These are phyloP conservation scores for Artemisia argyi DNA, from an alignment of 129 eudicot species.

Conservation along the genomic window DNA sequence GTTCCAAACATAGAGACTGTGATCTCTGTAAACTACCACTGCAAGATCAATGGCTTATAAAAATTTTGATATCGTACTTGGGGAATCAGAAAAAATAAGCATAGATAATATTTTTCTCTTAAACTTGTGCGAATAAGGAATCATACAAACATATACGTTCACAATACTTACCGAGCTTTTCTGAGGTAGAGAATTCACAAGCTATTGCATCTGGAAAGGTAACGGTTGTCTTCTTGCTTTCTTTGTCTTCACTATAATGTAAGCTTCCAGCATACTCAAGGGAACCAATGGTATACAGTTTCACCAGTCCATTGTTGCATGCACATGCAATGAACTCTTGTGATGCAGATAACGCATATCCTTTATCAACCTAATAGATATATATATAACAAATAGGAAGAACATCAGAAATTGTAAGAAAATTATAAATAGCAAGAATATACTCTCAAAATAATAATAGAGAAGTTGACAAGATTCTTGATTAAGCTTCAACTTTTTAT, in stretches of 20 bases:
- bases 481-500: not conserved
- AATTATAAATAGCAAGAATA: not conserved
- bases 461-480: slow-evolving; percentile 10
- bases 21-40: slow-evolving; percentile 74
- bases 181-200: slow-evolving; percentile 58
- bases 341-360: slow-evolving; percentile 65
- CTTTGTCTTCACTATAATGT: slow-evolving; percentile 42
- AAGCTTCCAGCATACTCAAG: slow-evolving; percentile 61
- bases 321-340: slow-evolving; percentile 69
- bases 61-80: not conserved
- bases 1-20: slow-evolving; percentile 72
- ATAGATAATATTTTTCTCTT: not conserved
- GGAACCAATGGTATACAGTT: slow-evolving; percentile 38
- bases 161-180: slow-evolving; percentile 55
- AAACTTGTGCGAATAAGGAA: not conserved
- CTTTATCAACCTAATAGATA: slow-evolving; percentile 58
- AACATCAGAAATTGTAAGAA: slow-evolving; percentile 14
- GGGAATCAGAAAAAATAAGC: not conserved
- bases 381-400: slow-evolving; percentile 5
- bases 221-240: slow-evolving; percentile 22
- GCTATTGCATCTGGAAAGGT: slow-evolving; percentile 74
- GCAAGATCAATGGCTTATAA: slow-evolving; percentile 33
- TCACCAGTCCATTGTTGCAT: slow-evolving; percentile 66
- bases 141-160: not conserved
- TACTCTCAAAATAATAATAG: not conserved